Evolutionary conservation across 2,329 filamentous ascomycete genomes (phyloP).

Genomic region (Calonectria fujianensis): DNA sequence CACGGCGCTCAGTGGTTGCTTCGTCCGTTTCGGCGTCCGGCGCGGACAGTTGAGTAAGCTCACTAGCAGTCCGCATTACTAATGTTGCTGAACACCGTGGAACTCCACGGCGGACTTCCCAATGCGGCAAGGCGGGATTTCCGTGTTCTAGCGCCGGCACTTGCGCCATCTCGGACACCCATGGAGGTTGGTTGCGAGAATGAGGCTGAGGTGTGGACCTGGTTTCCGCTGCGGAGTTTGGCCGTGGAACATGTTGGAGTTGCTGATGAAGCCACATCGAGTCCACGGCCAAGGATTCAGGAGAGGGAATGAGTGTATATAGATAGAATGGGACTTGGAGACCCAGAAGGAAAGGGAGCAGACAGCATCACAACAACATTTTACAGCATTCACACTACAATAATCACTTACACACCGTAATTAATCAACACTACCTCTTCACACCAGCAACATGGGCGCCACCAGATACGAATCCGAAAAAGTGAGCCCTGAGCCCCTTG

Average conservation of each 20-base stretch:
- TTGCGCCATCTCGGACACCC: neutral
- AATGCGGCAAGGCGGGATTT: neutral
- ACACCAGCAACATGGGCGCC: constrained; percentile 39
- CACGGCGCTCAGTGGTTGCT: constrained; percentile 7
- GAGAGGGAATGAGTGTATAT: neutral
- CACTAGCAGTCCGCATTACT: constrained; percentile 28
- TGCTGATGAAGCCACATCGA: neutral
- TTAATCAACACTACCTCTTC: neutral
- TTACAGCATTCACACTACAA: neutral
- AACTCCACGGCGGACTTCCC: constrained; percentile 36
- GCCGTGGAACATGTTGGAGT: constrained; percentile 22
- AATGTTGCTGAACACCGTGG: constrained; percentile 41
- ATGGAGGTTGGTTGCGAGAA: neutral
- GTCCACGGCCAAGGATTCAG: constrained; percentile 24
- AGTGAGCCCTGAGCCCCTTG: constrained; percentile 57
- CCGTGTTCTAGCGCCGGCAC: neutral
- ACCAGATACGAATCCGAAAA: constrained; percentile 47
- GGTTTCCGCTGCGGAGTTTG: neutral
- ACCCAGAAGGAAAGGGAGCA: neutral
- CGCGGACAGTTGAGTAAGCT: constrained; percentile 42
- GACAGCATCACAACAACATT: constrained; percentile 30
- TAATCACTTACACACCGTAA: neutral
- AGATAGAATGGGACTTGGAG: too few relatives aligned
- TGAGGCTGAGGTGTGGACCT: neutral
- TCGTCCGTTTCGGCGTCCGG: constrained; percentile 47